Percentiles rank a stretch among this genome's conserved stretches.
These are phyloP conservation scores for Trichopus zeylanicus DNA, from an alignment of 116 monocot species.

Conservation along the genomic window DNA sequence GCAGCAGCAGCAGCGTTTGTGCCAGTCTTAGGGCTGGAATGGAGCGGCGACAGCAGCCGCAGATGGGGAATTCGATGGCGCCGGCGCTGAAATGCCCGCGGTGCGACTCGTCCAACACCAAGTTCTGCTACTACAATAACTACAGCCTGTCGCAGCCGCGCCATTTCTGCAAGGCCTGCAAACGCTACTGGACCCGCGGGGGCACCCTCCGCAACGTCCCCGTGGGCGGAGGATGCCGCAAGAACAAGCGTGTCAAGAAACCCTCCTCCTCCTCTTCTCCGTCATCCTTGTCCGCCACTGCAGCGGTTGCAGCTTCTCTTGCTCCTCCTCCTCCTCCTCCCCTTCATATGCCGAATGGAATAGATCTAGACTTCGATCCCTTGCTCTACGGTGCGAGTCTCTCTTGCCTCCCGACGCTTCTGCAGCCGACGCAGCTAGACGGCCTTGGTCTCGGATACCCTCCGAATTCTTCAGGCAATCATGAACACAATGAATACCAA, in stretches of 20 bases:
- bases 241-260: not conserved
- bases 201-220: conserved; percentile 88
- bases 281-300: not conserved
- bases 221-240: conserved; percentile 37
- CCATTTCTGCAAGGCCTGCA: conserved; percentile 96
- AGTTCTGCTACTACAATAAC: conserved; percentile 99
- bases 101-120: conserved; percentile 91
- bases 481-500: no score
- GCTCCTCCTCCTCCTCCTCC: conserved; percentile 1
- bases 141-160: conserved; percentile 94
- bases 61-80: not conserved
- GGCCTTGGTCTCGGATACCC: no score
- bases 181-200: conserved; percentile 75
- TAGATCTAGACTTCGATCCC: no score
- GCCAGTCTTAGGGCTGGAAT: no score
- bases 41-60: no score
- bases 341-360: no score
- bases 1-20: no score
- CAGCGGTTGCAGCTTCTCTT: not conserved
- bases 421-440: no score
- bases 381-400: no score
- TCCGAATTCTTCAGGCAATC: no score
- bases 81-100: conserved; percentile 48
- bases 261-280: not conserved
- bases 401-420: no score